phyloP scores from a whole-genome alignment of 192 early-diverging fungal species.

The Backusella parvicylindrica region DNA sequence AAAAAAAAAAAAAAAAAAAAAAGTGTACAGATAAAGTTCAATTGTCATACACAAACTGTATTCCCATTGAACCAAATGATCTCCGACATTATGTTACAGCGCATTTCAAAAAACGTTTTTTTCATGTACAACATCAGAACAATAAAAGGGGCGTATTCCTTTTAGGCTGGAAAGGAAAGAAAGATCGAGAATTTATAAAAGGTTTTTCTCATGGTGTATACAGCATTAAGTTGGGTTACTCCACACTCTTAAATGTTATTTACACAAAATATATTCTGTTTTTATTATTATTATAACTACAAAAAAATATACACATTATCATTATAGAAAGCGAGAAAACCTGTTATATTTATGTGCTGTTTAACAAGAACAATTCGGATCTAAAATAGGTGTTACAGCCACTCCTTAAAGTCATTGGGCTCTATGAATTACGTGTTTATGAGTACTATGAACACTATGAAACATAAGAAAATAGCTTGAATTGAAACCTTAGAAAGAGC shows the following conservation, averaged over 20 bases:
- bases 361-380: not conserved
- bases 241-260: not conserved
- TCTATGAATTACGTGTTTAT: not conserved
- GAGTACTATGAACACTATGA: not conserved
- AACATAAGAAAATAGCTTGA: not conserved
- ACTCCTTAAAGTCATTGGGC: not conserved
- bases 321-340: not conserved
- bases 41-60: not conserved
- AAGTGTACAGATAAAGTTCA: not conserved
- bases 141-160: not conserved
- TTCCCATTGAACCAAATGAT: not conserved
- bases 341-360: not conserved
- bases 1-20: not conserved
- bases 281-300: not conserved
- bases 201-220: not conserved
- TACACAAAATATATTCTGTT: not conserved
- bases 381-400: not conserved
- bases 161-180: constrained; percentile 2
- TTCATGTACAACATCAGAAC: not conserved
- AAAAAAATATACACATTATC: no score
- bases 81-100: not conserved
- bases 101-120: not conserved
- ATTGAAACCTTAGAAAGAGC: not conserved
- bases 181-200: not conserved
- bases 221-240: not conserved